Base-by-base conservation (phyloP, 345 rosid species). In the Mallotus nudiflorus region DNA sequence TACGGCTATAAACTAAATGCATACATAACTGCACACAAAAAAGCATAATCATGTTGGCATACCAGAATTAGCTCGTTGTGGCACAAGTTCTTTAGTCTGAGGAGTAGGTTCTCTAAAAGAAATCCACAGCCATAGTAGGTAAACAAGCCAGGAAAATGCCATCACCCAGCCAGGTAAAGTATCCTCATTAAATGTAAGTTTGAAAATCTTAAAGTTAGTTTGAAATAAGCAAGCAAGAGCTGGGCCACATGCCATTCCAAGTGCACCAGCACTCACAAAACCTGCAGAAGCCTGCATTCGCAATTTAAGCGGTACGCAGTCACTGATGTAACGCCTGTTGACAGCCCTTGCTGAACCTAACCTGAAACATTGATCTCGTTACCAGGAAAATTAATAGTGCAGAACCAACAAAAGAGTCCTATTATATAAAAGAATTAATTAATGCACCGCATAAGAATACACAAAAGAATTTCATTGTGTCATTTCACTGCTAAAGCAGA, bases 231-330 rank as follows among this genome's bases (percentile, higher is more conserved):
- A 97, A 59, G 99, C 98, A 57, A 95, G 89, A 46, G 96, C 99
- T 58, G 99, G 99, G 73, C 99, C 99, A 82, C 97, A 92, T 44
- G 99, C 99, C 99, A 95, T 92, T 74, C 99, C 99, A 40, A 95
- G 93, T 71, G 99, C 99, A 89, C 99, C 92, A 60, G 99, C 98
- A 80, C 97, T 92, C 66, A 95, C 99, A 85, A 95, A 95, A 62
- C 92, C 98, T 0, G 98, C 98, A 0, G 99, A 95, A 74, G 99
- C 97, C 75, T 90, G 96, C 99, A 95, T 83, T 63, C 98, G 84
- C 78, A 90, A 72, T 76, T 83, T 90, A 55, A 85, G 75, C 15
- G 99, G 97, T 40, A 92, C 99, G 73, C 97, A 92, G 39, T 95
- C 98, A 68, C 99, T 95, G 72, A 95, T 95, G 70, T 92, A 95